Conservation (phyloP, 2,329 filamentous ascomycete species). For the Annulohypoxylon truncatum region DNA sequence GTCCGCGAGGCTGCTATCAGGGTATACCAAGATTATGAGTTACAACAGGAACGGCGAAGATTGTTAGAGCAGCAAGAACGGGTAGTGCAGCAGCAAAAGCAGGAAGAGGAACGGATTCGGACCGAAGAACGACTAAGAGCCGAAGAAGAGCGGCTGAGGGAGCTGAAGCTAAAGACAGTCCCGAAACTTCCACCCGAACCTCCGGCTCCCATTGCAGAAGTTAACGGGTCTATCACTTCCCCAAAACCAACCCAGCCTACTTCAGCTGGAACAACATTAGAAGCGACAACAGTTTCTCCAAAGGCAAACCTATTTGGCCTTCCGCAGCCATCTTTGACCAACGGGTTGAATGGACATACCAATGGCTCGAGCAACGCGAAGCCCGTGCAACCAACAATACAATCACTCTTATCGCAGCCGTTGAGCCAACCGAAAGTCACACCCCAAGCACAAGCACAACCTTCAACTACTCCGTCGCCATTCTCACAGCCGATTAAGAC, state of each 20-base stretch:
- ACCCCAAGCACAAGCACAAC: conserved; percentile 8
- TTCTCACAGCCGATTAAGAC: conserved; percentile 31
- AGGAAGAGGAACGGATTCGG: conserved; percentile 59
- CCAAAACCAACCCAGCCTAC: conserved; percentile 32
- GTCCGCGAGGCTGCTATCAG: conserved; percentile 65
- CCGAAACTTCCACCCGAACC: conserved; percentile 55
- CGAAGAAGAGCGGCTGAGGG: conserved; percentile 61
- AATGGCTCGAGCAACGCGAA: conserved; percentile 38
- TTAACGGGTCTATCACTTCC: conserved; percentile 1
- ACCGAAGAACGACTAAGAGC: conserved; percentile 59
- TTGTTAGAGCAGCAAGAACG: conserved; percentile 52
- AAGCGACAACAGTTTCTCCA: neutral
- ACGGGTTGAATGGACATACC: conserved; percentile 23
- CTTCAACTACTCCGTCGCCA: conserved; percentile 7
- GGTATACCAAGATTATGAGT: conserved; percentile 60
- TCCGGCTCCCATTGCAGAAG: conserved; percentile 28
- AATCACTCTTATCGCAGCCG: conserved; percentile 9
- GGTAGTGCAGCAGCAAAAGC: conserved; percentile 58
- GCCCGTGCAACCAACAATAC: conserved; percentile 23
- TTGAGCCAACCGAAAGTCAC: conserved; percentile 1
- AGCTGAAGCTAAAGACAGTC: conserved; percentile 59
- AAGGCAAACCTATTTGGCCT: conserved; percentile 14
- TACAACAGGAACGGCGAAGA: conserved; percentile 55
- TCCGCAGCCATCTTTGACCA: conserved; percentile 14
- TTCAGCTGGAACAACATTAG: conserved; percentile 4